Evolutionary conservation across 495 filamentous ascomycete species (phyloP).

Genomic region (Penicillium arizonense): DNA sequence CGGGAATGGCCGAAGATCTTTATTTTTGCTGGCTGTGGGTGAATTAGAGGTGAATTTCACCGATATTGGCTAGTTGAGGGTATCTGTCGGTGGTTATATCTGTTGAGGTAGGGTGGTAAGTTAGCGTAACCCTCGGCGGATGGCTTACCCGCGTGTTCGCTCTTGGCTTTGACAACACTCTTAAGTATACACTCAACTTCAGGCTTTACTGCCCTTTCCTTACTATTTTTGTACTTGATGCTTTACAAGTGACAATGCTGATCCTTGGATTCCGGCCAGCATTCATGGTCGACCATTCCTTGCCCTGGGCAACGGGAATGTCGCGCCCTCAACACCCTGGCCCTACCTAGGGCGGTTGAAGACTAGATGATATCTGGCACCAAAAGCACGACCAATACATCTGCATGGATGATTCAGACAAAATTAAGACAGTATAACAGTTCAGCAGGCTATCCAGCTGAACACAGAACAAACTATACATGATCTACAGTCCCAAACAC

Average conservation of each 20-base stretch:
- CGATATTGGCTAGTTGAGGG: no score
- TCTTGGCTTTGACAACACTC: neutral
- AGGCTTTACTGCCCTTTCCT: neutral
- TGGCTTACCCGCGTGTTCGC: neutral
- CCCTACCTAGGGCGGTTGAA: neutral
- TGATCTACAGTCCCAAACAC: neutral
- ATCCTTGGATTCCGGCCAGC: constrained; percentile 18
- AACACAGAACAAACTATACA: neutral
- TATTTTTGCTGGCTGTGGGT: neutral
- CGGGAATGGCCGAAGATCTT: constrained; percentile 17
- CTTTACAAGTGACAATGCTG: constrained; percentile 2
- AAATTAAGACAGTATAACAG: neutral
- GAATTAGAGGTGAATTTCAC: no score
- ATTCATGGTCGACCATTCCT: constrained; percentile 29
- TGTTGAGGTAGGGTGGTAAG: no score
- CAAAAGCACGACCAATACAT: neutral
- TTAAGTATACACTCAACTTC: neutral
- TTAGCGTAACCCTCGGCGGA: neutral
- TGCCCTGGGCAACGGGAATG: constrained; percentile 19
- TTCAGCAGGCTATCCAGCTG: neutral
- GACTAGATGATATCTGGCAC: neutral
- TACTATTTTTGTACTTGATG: neutral
- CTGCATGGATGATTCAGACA: neutral
- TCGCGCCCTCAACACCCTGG: constrained; percentile 13
- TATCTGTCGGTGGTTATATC: no score